These are phyloP conservation scores for Gloeopeniophorella convolvens DNA, from an alignment of 768 basidiomycete genomes.

Conservation along the genomic window DNA sequence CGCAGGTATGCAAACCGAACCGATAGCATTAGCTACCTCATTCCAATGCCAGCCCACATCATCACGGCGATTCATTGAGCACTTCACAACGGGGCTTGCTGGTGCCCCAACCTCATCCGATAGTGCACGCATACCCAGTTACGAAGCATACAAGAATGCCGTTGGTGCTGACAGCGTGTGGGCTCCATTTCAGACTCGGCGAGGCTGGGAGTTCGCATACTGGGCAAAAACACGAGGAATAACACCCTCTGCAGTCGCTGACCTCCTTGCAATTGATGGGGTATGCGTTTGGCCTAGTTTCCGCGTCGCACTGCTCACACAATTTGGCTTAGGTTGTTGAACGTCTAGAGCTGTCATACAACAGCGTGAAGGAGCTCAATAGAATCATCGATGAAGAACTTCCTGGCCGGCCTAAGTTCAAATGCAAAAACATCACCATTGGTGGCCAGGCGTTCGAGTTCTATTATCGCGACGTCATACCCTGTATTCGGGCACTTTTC, in stretches of 20 bases:
- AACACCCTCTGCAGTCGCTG: conserved; percentile 33
- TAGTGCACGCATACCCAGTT: too few relatives aligned
- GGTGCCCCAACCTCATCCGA: too few relatives aligned
- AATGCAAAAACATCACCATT: conserved; percentile 25
- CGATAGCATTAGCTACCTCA: too few relatives aligned
- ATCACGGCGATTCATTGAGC: too few relatives aligned
- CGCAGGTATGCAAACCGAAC: too few relatives aligned
- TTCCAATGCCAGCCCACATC: too few relatives aligned
- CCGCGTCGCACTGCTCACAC: background rate
- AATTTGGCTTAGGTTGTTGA: conserved; percentile 12
- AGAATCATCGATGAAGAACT: conserved; percentile 29
- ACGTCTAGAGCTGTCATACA: conserved; percentile 30
- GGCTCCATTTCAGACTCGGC: conserved; percentile 30
- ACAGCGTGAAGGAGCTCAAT: conserved; percentile 29
- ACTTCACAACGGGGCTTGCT: too few relatives aligned
- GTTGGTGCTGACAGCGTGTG: too few relatives aligned
- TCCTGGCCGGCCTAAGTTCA: conserved; percentile 27
- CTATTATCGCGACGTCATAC: conserved; percentile 31
- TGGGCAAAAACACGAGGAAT: conserved; percentile 36
- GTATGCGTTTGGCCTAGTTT: conserved; percentile 22
- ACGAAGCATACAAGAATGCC: too few relatives aligned
- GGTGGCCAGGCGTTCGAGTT: conserved; percentile 29
- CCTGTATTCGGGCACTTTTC: conserved; percentile 32
- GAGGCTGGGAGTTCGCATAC: conserved; percentile 36
- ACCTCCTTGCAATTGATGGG: conserved; percentile 34